A percentile compares a stretch with the other conserved stretches of the same genome.
Evolutionary conservation across 202 grass and related monocot genomes (phyloP).

Genomic region (Saccharum hybrid): DNA sequence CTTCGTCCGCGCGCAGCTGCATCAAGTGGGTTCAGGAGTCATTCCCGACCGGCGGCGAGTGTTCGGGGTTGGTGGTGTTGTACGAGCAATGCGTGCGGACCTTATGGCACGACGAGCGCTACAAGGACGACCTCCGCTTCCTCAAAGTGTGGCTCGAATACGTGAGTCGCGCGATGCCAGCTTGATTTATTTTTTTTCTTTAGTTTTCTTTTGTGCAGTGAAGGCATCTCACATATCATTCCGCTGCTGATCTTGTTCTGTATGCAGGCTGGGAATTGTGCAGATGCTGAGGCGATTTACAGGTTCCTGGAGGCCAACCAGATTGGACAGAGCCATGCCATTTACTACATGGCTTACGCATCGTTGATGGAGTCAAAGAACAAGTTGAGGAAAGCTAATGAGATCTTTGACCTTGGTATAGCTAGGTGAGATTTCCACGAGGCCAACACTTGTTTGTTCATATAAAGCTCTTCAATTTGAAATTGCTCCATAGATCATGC

Average conservation of each 20-base stretch:
- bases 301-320: constrained; percentile 83
- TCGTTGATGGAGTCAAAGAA: constrained; percentile 74
- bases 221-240: neutral
- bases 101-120: constrained; percentile 84
- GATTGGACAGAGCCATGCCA: constrained; percentile 75
- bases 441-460: neutral
- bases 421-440: constrained; percentile 66
- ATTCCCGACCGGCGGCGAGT: constrained; percentile 84
- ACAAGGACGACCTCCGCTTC: constrained; percentile 89
- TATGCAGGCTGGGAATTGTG: constrained; percentile 71
- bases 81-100: constrained; percentile 94
- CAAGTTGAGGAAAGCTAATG: constrained; percentile 81
- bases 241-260: neutral
- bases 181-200: neutral
- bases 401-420: constrained; percentile 82
- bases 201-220: neutral
- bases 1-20: constrained; percentile 52
- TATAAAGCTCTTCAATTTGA: constrained; percentile 4
- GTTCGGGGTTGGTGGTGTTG: constrained; percentile 80
- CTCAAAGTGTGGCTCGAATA: constrained; percentile 99
- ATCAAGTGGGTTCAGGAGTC: constrained; percentile 99
- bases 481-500: constrained; percentile 7
- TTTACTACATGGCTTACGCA: constrained; percentile 78
- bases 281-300: constrained; percentile 80
- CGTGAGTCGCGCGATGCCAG: constrained; percentile 47